phyloP scores from a whole-genome alignment of 1,284 basidiomycete species.

The Ceratobasidium sp. region DNA sequence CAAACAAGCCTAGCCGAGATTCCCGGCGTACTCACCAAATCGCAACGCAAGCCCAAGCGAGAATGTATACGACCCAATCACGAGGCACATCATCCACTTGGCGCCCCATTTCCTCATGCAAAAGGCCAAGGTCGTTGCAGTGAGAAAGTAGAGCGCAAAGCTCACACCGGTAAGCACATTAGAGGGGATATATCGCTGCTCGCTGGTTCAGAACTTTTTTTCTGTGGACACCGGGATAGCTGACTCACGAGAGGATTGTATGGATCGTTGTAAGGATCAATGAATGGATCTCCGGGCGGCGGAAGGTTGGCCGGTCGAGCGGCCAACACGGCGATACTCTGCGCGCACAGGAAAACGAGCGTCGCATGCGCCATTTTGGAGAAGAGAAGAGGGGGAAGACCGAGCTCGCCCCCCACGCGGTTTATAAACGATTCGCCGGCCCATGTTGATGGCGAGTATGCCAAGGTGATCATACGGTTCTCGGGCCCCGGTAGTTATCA shows the following conservation, averaged over 20 bases:
- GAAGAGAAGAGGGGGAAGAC: conserved; percentile 5
- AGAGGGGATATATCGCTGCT: conserved; percentile 61
- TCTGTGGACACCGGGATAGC: no score
- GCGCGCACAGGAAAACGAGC: conserved; percentile 17
- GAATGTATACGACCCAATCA: conserved; percentile 66
- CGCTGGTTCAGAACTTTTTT: not conserved
- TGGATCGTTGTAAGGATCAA: conserved; percentile 61
- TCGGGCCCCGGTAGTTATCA: conserved; percentile 41
- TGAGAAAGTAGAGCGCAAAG: conserved; percentile 59
- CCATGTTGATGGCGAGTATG: not conserved
- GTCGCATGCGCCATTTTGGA: not conserved
- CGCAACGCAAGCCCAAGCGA: conserved; percentile 59
- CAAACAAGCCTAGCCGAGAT: conserved; percentile 55
- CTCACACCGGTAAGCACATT: conserved; percentile 64
- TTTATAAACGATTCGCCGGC: conserved; percentile 14
- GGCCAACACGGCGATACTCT: conserved; percentile 10
- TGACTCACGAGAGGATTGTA: conserved; percentile 57
- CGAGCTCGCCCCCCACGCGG: not conserved
- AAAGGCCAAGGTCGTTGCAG: conserved; percentile 61
- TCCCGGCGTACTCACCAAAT: conserved; percentile 57
- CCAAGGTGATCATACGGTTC: conserved; percentile 6
- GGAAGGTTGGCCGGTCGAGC: conserved; percentile 28
- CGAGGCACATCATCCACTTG: conserved; percentile 68
- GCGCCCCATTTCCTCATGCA: conserved; percentile 60
- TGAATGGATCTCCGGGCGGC: conserved; percentile 55